A percentile compares a stretch with the other conserved stretches of the same genome.
Conservation (phyloP, 1,284 basidiomycete genomes). For the Cryptococcus neoformans region DNA sequence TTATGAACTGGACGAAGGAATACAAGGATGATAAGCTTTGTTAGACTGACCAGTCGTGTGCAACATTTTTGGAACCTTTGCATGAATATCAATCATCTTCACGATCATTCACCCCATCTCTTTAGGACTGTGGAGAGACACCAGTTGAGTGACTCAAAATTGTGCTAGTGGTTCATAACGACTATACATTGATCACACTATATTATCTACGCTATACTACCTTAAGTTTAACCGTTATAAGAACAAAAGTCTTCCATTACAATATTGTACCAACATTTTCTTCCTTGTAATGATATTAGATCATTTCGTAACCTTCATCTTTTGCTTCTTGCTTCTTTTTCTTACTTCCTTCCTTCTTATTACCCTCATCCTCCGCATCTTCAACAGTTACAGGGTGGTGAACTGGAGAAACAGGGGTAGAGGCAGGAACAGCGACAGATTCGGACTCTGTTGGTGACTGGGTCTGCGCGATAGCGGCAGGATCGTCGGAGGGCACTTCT, state of each 20-base stretch:
- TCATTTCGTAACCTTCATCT: not conserved
- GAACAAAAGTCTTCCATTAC: not conserved
- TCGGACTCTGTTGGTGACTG: not conserved
- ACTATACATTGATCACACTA: not conserved
- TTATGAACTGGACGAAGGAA: slow-evolving; percentile 16
- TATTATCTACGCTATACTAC: not conserved
- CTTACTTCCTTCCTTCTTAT: not conserved
- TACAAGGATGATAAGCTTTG: too few species aligned
- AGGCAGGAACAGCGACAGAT: not conserved
- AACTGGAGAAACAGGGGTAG: not conserved
- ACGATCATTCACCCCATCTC: too few species aligned
- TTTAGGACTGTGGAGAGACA: too few species aligned
- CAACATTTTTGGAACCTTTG: too few species aligned
- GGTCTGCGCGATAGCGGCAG: not conserved
- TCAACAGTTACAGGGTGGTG: not conserved
- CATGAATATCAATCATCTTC: too few species aligned
- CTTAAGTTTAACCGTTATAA: not conserved
- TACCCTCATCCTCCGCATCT: not conserved
- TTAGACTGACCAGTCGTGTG: too few species aligned
- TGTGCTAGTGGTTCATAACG: too few species aligned
- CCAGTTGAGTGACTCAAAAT: too few species aligned
- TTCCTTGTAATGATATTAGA: too few species aligned
- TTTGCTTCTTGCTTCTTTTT: not conserved
- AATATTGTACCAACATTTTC: too few species aligned
- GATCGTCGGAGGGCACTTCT: not conserved